A percentile compares a stretch with the other conserved stretches of the same genome.
phyloP scores from a whole-genome alignment of 1,284 basidiomycete species.

The Trichosporon coremiiforme region DNA sequence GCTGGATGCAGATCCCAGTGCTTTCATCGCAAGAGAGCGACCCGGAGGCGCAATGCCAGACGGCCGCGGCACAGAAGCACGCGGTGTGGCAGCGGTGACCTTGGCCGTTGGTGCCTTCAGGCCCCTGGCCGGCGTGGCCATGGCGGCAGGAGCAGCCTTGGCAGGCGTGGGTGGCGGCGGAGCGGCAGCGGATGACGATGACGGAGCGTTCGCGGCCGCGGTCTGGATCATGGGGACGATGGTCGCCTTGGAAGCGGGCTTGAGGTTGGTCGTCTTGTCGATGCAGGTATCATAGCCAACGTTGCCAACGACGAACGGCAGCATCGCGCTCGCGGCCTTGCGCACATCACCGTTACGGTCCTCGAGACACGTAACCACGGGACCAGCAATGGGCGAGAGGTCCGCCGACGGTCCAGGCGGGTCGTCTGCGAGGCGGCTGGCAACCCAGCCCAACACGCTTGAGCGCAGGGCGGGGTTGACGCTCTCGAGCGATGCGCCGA shows the following conservation, averaged over 20 bases:
- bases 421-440: slow-evolving; percentile 50
- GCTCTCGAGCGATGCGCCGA: slow-evolving; percentile 78
- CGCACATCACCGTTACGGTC: slow-evolving; percentile 90
- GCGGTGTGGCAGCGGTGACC: slow-evolving; percentile 28
- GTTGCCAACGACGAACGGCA: slow-evolving; percentile 75
- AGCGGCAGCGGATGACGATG: slow-evolving; percentile 29
- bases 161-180: slow-evolving; percentile 26
- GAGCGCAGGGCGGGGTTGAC: slow-evolving; percentile 87
- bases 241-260: slow-evolving; percentile 84
- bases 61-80: slow-evolving; percentile 19
- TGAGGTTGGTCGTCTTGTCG: slow-evolving; percentile 80
- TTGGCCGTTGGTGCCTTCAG: slow-evolving; percentile 33
- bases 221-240: slow-evolving; percentile 82
- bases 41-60: slow-evolving; percentile 34
- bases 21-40: slow-evolving; percentile 52
- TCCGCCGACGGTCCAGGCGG: slow-evolving; percentile 64
- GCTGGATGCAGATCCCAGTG: slow-evolving; percentile 43
- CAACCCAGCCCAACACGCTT: slow-evolving; percentile 81
- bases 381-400: slow-evolving; percentile 68
- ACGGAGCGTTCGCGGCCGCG: slow-evolving; percentile 40
- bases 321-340: slow-evolving; percentile 79
- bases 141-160: slow-evolving; percentile 25
- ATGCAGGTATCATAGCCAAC: slow-evolving; percentile 84
- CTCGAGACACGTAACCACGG: slow-evolving; percentile 81
- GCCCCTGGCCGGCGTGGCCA: slow-evolving; percentile 31